phyloP scores from a whole-genome alignment of 768 basidiomycete genomes.

The Pilatotrama ljubarskyi region DNA sequence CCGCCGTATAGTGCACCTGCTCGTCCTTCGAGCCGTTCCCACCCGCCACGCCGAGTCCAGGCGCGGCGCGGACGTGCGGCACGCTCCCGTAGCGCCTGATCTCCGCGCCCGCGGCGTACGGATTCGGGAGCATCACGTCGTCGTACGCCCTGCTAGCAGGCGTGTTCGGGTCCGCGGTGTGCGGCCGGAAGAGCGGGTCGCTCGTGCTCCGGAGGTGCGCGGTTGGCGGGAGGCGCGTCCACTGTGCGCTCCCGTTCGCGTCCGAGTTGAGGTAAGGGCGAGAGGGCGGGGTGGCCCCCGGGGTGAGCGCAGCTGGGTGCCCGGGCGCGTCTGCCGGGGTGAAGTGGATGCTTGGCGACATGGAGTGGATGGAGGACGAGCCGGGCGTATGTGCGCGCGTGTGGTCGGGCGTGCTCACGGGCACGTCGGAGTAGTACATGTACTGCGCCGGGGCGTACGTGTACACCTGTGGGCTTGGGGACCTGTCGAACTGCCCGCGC shows the following conservation, averaged over 20 bases:
- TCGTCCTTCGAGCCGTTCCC: background rate
- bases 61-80: constrained; percentile 12
- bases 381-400: constrained; percentile 22
- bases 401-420: constrained; percentile 5
- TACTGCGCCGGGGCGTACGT: no score
- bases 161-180: constrained; percentile 21
- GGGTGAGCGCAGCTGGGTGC: constrained; percentile 1
- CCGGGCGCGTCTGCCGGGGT: constrained; percentile 4
- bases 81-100: constrained; percentile 26
- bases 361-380: constrained; percentile 25
- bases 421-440: background rate
- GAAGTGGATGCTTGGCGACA: constrained; percentile 28
- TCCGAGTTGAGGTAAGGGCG: background rate
- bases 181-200: constrained; percentile 21
- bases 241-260: background rate
- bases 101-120: constrained; percentile 19
- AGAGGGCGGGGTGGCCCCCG: background rate
- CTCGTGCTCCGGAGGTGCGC: constrained; percentile 21
- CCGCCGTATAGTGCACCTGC: background rate
- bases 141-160: background rate
- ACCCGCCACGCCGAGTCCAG: background rate
- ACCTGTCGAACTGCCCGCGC: no score
- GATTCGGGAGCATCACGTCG: constrained; percentile 17
- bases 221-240: constrained; percentile 10
- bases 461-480: background rate